These are phyloP conservation scores for Rubus parviflorus DNA, from an alignment of 306 rosid species.

Conservation along the genomic window DNA sequence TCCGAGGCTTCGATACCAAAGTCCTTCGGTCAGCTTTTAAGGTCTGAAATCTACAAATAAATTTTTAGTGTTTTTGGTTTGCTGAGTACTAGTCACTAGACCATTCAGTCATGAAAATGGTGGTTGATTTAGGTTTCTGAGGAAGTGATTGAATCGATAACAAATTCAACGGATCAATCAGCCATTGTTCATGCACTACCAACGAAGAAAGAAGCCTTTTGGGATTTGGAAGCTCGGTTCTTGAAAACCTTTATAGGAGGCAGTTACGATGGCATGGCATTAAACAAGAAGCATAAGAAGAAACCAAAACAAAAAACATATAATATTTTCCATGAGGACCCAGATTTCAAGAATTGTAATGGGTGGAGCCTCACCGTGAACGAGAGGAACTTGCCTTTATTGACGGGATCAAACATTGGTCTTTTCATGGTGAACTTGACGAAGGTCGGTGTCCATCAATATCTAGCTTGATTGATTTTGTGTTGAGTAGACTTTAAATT, in stretches of 20 bases:
- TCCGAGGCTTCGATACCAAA: conserved; percentile 64
- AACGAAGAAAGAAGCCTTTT: conserved; percentile 22
- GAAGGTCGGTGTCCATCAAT: conserved; percentile 42
- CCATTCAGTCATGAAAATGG: background rate
- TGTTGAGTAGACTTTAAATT: background rate
- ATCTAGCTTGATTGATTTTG: background rate
- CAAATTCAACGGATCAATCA: conserved; percentile 37
- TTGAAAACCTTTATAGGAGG: conserved; percentile 32
- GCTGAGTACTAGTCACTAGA: background rate
- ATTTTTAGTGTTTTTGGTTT: background rate
- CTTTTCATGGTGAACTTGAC: conserved; percentile 72
- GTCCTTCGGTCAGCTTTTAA: conserved; percentile 65
- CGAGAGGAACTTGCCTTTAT: conserved; percentile 32
- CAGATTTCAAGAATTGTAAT: conserved; percentile 59
- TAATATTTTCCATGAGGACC: conserved; percentile 48
- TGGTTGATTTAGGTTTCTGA: conserved; percentile 56
- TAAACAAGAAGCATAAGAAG: conserved; percentile 34
- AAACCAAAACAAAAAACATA: conserved; percentile 21
- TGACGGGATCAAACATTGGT: conserved; percentile 55
- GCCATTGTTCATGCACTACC: conserved; percentile 61
- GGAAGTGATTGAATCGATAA: conserved; percentile 55
- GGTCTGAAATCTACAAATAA: conserved; percentile 30
- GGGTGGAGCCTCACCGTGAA: conserved; percentile 79
- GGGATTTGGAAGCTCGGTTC: conserved; percentile 50
- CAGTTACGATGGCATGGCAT: background rate